Percentiles rank a stretch among this genome's conserved stretches.
These are phyloP conservation scores for Nymphaea thermarum DNA, from an alignment of 164 flowering plant species.

Conservation along the genomic window DNA sequence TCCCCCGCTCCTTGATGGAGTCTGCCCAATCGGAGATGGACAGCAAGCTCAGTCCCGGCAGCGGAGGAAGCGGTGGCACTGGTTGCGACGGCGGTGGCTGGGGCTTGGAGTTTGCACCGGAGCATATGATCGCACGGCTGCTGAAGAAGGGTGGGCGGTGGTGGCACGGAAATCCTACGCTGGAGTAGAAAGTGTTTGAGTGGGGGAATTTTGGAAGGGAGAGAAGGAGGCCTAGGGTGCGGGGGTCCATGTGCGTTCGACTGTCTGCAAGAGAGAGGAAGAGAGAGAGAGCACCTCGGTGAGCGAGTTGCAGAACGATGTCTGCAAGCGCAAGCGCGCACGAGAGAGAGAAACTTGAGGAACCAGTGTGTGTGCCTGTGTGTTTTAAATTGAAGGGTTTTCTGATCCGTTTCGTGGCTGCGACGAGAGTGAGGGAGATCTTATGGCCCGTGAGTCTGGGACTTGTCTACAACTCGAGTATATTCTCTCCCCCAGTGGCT, in stretches of 20 bases:
- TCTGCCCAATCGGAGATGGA: conserved; percentile 80
- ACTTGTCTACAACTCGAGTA: no score
- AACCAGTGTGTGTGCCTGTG: neutral
- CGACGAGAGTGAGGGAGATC: no score
- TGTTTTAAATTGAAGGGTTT: neutral
- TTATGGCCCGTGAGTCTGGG: no score
- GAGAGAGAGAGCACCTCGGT: conserved; percentile 6
- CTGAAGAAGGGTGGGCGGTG: conserved; percentile 3
- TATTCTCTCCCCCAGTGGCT: no score
- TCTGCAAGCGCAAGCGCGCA: neutral
- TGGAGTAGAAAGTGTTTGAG: conserved; percentile 1
- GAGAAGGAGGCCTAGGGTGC: conserved; percentile 17
- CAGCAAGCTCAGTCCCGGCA: conserved; percentile 32
- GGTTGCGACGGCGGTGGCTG: conserved; percentile 12
- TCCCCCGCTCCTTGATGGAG: conserved; percentile 52
- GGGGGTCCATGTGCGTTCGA: conserved; percentile 10
- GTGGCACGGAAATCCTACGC: conserved; percentile 1
- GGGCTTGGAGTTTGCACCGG: neutral
- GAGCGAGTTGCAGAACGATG: neutral
- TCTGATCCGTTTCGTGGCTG: no score
- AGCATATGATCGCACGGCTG: conserved; percentile 7
- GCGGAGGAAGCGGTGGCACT: conserved; percentile 5
- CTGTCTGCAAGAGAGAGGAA: conserved; percentile 7
- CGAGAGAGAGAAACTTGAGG: neutral
- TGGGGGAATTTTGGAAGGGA: conserved; percentile 18